phyloP scores from a whole-genome alignment of 305 asterid species.

The Fraxinus xanthoxyloides region DNA sequence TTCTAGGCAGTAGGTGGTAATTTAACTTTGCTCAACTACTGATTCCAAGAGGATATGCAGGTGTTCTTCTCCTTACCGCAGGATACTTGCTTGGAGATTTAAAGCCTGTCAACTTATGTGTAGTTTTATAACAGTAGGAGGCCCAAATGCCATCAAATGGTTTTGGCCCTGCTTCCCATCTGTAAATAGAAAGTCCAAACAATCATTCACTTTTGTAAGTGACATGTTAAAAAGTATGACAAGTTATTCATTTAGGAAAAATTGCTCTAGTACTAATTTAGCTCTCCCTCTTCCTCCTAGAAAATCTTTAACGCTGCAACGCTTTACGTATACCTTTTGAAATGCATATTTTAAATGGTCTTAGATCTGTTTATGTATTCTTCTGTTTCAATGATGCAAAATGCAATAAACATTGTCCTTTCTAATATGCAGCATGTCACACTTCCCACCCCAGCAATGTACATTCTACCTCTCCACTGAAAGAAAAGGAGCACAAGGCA shows the following conservation, averaged over 20 bases:
- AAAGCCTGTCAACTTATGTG: constrained; percentile 46
- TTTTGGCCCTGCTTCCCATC: constrained; percentile 52
- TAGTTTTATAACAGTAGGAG: constrained; percentile 44
- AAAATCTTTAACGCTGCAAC: neutral
- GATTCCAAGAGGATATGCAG: constrained; percentile 4
- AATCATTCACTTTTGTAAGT: neutral
- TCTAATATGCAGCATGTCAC: neutral
- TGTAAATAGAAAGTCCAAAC: constrained; percentile 24
- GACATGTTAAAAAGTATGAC: neutral
- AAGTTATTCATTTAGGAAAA: constrained; percentile 1
- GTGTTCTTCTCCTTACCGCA: constrained; percentile 33
- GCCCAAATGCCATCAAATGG: constrained; percentile 57
- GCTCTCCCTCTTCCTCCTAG: neutral
- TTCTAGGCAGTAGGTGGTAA: neutral
- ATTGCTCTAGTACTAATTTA: neutral
- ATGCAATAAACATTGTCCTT: neutral
- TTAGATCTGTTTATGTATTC: neutral
- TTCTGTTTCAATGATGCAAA: neutral
- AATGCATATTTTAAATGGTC: neutral
- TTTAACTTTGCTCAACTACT: constrained; percentile 2
- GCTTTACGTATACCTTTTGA: neutral
- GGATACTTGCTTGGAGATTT: constrained; percentile 37
- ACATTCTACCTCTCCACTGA: neutral
- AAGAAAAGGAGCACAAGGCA: neutral
- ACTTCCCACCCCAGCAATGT: neutral